These are phyloP conservation scores for Avena insularis DNA, from an alignment of 176 grass and related monocot species.

Conservation along the genomic window DNA sequence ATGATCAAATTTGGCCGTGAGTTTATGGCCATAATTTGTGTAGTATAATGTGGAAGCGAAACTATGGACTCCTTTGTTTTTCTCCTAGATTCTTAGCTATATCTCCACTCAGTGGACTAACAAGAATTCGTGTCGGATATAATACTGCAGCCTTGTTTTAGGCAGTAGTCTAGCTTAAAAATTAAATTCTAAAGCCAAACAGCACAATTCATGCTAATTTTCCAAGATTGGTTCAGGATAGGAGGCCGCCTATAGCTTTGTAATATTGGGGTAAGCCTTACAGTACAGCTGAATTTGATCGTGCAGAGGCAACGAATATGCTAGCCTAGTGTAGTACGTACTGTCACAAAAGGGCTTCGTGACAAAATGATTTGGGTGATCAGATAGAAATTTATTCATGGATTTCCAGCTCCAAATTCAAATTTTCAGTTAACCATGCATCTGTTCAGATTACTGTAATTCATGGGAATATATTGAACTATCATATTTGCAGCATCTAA, in stretches of 20 bases:
- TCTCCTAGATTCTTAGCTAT: no score
- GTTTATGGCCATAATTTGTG: no score
- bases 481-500: not conserved
- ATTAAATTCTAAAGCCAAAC: not conserved
- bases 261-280: conserved; percentile 17
- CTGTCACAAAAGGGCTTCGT: not conserved
- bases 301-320: conserved; percentile 51
- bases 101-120: no score
- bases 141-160: not conserved
- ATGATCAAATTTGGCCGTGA: no score
- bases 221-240: not conserved
- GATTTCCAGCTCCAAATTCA: not conserved
- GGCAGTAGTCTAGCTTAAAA: not conserved
- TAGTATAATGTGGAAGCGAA: no score
- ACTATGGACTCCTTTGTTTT: no score
- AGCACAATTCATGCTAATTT: not conserved
- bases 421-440: not conserved
- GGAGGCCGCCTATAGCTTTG: conserved; percentile 14
- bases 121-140: not conserved
- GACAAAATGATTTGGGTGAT: not conserved
- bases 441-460: not conserved
- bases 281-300: conserved; percentile 29
- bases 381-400: not conserved
- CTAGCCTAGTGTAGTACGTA: conserved; percentile 17
- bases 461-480: not conserved